phyloP scores from a whole-genome alignment of 176 grass and related monocot genomes.

The Oryza meyeriana region DNA sequence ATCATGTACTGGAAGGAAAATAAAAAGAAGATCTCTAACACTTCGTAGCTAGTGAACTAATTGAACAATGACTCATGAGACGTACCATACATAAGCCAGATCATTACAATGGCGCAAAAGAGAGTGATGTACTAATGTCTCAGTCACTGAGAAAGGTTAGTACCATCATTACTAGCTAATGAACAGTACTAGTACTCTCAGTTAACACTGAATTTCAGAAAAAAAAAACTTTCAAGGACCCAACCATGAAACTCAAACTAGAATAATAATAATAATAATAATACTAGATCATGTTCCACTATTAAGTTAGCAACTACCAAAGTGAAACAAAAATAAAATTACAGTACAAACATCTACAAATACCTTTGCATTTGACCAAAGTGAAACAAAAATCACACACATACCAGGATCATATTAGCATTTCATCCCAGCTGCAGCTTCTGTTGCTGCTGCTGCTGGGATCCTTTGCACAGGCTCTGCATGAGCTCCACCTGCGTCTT shows the following conservation, averaged over 20 bases:
- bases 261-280: too few relatives aligned
- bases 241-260: not conserved
- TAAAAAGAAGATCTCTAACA: not conserved
- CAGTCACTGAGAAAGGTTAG: conserved; percentile 16
- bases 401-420: not conserved
- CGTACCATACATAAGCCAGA: conserved; percentile 16
- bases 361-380: not conserved
- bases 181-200: not conserved
- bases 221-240: not conserved
- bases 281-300: not conserved
- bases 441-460: not conserved
- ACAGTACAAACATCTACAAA: not conserved
- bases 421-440: not conserved
- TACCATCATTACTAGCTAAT: conserved; percentile 12
- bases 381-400: not conserved
- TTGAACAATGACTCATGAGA: conserved; percentile 5
- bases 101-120: not conserved
- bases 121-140: conserved; percentile 10
- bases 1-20: not conserved
- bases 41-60: not conserved
- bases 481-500: conserved; percentile 49
- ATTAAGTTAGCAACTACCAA: not conserved
- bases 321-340: not conserved
- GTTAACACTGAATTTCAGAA: not conserved
- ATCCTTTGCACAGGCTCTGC: conserved; percentile 41